These are phyloP conservation scores for Lathyrus aphaca DNA, from an alignment of 306 rosid species.

Conservation along the genomic window DNA sequence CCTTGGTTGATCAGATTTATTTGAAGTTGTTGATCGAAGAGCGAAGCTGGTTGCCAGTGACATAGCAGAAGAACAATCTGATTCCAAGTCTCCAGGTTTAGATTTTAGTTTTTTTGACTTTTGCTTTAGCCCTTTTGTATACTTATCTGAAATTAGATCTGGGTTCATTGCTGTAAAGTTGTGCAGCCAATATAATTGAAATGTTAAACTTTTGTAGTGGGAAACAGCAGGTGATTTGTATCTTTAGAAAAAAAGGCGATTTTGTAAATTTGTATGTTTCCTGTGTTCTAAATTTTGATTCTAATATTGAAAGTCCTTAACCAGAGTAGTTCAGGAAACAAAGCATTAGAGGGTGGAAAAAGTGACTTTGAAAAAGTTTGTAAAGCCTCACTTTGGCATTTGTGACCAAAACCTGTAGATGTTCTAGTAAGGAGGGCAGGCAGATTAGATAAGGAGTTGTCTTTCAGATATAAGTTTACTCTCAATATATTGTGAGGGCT, in stretches of 20 bases:
- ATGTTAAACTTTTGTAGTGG: background rate
- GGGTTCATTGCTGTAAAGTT: constrained; percentile 14
- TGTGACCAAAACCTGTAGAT: background rate
- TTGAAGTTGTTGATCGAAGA: constrained; percentile 93
- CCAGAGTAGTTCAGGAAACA: background rate
- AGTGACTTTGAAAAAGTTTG: background rate
- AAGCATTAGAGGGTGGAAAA: background rate
- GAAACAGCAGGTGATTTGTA: background rate
- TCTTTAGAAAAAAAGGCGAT: background rate
- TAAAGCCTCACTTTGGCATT: constrained; percentile 1
- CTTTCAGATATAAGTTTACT: constrained; percentile 28
- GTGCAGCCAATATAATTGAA: constrained; percentile 18
- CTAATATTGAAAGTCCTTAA: background rate
- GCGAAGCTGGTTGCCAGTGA: constrained; percentile 89
- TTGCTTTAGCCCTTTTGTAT: background rate
- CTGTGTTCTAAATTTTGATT: constrained; percentile 20
- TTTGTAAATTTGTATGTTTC: background rate
- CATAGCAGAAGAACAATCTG: constrained; percentile 66
- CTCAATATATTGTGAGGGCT: constrained; percentile 35
- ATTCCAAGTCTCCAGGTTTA: constrained; percentile 72
- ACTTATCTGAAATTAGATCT: constrained; percentile 6
- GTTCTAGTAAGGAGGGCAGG: constrained; percentile 6
- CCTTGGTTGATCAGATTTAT: constrained; percentile 57
- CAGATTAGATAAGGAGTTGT: background rate
- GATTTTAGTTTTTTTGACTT: constrained; percentile 26